Percentiles rank a stretch among this genome's conserved stretches.
These are phyloP conservation scores for Xylariaceae sp. DNA, from an alignment of 2,329 filamentous ascomycete genomes.

Conservation along the genomic window DNA sequence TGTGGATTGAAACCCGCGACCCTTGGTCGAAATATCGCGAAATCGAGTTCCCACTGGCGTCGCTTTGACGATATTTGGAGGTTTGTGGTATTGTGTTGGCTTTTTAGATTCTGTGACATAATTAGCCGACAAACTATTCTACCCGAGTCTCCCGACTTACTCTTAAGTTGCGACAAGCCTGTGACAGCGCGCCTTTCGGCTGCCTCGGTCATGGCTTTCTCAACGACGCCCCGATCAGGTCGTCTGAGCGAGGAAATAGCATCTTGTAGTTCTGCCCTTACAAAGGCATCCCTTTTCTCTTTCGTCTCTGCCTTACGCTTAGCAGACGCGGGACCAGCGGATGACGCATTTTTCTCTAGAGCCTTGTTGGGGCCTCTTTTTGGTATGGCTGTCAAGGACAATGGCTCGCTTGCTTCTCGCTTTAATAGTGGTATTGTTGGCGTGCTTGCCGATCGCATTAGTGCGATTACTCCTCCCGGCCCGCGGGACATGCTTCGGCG, in stretches of 20 bases:
- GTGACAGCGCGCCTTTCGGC: slow-evolving; percentile 56
- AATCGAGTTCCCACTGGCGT: slow-evolving; percentile 55
- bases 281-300: slow-evolving; percentile 59
- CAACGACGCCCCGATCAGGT: slow-evolving; percentile 68
- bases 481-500: slow-evolving; percentile 54
- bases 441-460: slow-evolving; percentile 66
- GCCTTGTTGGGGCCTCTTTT: slow-evolving; percentile 39
- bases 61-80: slow-evolving; percentile 50
- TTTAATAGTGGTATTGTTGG: slow-evolving; percentile 63
- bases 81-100: slow-evolving; percentile 38
- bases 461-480: slow-evolving; percentile 55
- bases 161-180: slow-evolving; percentile 44
- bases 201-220: slow-evolving; percentile 62
- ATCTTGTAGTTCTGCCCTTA: slow-evolving; percentile 67
- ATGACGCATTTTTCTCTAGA: slow-evolving; percentile 42
- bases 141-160: slow-evolving; percentile 37
- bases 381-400: slow-evolving; percentile 47
- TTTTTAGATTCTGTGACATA: slow-evolving; percentile 48
- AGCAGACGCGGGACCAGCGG: slow-evolving; percentile 39
- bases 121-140: slow-evolving; percentile 30
- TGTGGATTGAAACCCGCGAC: slow-evolving; percentile 27
- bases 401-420: slow-evolving; percentile 61
- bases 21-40: slow-evolving; percentile 42
- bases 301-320: slow-evolving; percentile 53
- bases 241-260: slow-evolving; percentile 71